phyloP scores from a whole-genome alignment of 148 eudicot species.

The Agrostemma githago region DNA sequence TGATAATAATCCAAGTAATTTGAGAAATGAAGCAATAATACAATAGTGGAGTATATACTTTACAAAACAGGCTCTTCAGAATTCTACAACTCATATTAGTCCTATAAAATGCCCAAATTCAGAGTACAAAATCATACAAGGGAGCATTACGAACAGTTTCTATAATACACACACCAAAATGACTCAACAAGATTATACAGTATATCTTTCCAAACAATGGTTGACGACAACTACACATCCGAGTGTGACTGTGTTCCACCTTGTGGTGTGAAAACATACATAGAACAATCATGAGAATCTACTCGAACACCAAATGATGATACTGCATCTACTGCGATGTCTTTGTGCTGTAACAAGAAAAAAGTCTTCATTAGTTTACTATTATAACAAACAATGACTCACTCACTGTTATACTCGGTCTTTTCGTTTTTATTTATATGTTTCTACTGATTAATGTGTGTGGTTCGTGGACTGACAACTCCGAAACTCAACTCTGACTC shows the following conservation, averaged over 20 bases:
- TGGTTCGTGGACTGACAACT: too few relatives aligned
- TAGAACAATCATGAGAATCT: slow-evolving; percentile 64
- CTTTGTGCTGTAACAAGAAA: slow-evolving; percentile 51
- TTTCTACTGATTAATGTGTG: too few relatives aligned
- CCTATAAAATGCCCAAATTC: slow-evolving; percentile 13
- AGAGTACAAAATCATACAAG: background rate
- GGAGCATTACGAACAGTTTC: background rate
- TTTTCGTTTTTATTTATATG: too few relatives aligned
- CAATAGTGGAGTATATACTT: background rate
- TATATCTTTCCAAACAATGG: background rate
- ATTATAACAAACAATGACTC: background rate
- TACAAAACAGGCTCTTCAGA: background rate
- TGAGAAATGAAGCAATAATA: slow-evolving; percentile 1
- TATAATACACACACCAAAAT: slow-evolving; percentile 1
- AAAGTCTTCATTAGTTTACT: slow-evolving; percentile 7
- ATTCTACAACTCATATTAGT: slow-evolving; percentile 4
- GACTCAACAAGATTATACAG: background rate
- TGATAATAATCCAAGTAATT: background rate
- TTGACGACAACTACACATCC: slow-evolving; percentile 19
- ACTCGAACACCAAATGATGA: slow-evolving; percentile 56
- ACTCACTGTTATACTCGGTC: background rate
- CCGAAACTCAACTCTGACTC: too few relatives aligned
- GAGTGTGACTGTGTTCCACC: slow-evolving; percentile 8
- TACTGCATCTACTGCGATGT: slow-evolving; percentile 39
- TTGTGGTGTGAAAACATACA: slow-evolving; percentile 72